Evolutionary conservation across 2,329 filamentous ascomycete genomes (phyloP).

Genomic region (Stachybotrys chlorohalonatus): DNA sequence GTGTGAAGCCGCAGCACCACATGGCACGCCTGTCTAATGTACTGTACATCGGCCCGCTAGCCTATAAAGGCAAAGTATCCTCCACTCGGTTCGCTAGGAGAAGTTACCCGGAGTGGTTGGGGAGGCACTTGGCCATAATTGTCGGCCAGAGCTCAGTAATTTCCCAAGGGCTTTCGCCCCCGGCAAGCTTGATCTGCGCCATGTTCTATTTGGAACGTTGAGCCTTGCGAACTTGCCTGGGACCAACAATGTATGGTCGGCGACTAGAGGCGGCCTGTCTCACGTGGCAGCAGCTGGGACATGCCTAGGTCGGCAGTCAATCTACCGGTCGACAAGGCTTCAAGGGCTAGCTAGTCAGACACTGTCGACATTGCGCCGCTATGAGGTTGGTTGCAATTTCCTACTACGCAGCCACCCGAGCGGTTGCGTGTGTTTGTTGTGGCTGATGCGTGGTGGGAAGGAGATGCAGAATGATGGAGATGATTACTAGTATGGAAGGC

Average conservation of each 20-base stretch:
- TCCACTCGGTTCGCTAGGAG: slow-evolving; percentile 13
- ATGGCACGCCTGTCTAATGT: background rate
- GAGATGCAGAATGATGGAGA: no score
- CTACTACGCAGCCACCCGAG: no score
- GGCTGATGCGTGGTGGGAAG: no score
- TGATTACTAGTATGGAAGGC: no score
- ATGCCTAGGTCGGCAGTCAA: no score
- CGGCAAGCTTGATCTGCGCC: background rate
- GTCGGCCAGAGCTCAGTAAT: background rate
- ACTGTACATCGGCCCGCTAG: background rate
- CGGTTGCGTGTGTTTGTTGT: no score
- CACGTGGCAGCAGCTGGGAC: background rate
- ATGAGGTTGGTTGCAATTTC: no score
- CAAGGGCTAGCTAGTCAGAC: no score
- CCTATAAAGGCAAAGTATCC: background rate
- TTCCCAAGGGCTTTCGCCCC: background rate
- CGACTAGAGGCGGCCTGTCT: background rate
- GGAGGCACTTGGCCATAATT: background rate
- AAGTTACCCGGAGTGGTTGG: slow-evolving; percentile 8
- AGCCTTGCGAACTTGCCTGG: background rate
- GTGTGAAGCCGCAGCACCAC: background rate
- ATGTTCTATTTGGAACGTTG: background rate
- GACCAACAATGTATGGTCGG: no score
- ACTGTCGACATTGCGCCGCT: no score
- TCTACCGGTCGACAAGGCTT: no score